phyloP scores from a whole-genome alignment of 495 filamentous ascomycete species.

The Neurospora intermedia region DNA sequence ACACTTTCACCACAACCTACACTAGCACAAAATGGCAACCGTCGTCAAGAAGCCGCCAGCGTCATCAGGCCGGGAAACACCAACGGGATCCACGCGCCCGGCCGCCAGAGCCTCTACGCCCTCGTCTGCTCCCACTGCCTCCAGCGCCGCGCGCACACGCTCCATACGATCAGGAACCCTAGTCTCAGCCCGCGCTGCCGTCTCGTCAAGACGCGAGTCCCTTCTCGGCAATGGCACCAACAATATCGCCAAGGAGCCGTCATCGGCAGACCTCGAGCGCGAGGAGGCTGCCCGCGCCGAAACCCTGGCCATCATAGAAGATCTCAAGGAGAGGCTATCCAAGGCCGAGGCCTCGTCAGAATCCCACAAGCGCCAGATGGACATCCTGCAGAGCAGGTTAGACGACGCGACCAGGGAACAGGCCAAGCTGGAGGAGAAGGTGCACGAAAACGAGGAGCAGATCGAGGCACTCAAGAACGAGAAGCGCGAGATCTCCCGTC shows the following conservation, averaged over 20 bases:
- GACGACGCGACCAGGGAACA: slow-evolving; percentile 81
- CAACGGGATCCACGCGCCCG: slow-evolving; percentile 23
- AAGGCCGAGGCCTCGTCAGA: slow-evolving; percentile 72
- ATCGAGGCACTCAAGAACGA: slow-evolving; percentile 71
- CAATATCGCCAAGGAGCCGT: slow-evolving; percentile 29
- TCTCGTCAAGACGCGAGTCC: slow-evolving; percentile 49
- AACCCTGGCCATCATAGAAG: slow-evolving; percentile 69
- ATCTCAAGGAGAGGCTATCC: slow-evolving; percentile 68
- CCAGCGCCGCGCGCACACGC: slow-evolving; percentile 34
- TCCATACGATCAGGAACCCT: slow-evolving; percentile 46
- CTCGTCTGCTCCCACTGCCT: slow-evolving; percentile 20
- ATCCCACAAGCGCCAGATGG: slow-evolving; percentile 71
- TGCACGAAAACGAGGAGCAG: slow-evolving; percentile 71
- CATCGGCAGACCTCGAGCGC: slow-evolving; percentile 36
- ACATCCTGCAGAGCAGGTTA: slow-evolving; percentile 73
- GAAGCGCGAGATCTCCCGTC: slow-evolving; percentile 63
- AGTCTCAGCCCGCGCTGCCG: slow-evolving; percentile 57
- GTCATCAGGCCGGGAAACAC: slow-evolving; percentile 26
- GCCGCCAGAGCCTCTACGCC: slow-evolving; percentile 27
- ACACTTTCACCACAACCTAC: background rate
- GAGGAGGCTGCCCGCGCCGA: slow-evolving; percentile 50
- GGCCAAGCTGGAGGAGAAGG: slow-evolving; percentile 68
- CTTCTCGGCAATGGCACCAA: slow-evolving; percentile 47
- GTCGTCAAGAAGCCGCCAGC: slow-evolving; percentile 34
- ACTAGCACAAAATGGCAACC: slow-evolving; percentile 20